Percentiles rank a stretch among this genome's conserved stretches.
Evolutionary conservation across 805 yeast species (phyloP).

Genomic region (Metschnikowia orientalis): DNA sequence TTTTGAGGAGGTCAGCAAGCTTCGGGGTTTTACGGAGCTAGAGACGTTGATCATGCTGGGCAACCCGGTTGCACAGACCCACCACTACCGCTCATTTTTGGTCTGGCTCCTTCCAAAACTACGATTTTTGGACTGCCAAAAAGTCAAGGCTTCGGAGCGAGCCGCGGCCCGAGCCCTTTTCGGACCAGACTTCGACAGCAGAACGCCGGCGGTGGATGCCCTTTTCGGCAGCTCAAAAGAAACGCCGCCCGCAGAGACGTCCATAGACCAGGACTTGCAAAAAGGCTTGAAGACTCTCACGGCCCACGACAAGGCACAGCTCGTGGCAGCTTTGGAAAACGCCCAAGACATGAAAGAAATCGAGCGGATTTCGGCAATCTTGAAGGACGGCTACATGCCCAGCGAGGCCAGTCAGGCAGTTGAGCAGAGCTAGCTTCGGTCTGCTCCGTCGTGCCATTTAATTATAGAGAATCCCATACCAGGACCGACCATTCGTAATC

Average conservation of each 20-base stretch:
- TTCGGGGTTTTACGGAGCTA: constrained; percentile 7
- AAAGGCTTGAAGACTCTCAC: constrained; percentile 44
- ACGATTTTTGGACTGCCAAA: constrained; percentile 61
- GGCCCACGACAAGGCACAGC: constrained; percentile 46
- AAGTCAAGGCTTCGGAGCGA: constrained; percentile 56
- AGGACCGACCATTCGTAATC: too few relatives aligned
- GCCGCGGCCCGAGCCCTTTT: constrained; percentile 40
- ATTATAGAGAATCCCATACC: too few relatives aligned
- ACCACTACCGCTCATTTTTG: constrained; percentile 55
- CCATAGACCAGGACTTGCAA: constrained; percentile 18
- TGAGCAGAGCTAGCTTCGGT: too few relatives aligned
- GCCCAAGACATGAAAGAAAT: constrained; percentile 76
- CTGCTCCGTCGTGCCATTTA: too few relatives aligned
- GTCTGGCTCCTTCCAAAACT: constrained; percentile 63
- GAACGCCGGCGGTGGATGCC: constrained; percentile 28
- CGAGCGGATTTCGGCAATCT: constrained; percentile 51
- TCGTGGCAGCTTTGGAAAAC: constrained; percentile 50
- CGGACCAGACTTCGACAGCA: constrained; percentile 21
- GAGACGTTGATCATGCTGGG: constrained; percentile 47
- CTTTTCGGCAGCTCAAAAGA: constrained; percentile 13
- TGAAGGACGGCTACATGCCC: constrained; percentile 14
- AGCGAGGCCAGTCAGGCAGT: too few relatives aligned
- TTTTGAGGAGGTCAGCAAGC: constrained; percentile 34
- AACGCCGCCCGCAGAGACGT: background rate
- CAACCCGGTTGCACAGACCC: constrained; percentile 49